Base-by-base conservation (phyloP, 129 eudicot genomes). In the Saussurea involucrata region DNA sequence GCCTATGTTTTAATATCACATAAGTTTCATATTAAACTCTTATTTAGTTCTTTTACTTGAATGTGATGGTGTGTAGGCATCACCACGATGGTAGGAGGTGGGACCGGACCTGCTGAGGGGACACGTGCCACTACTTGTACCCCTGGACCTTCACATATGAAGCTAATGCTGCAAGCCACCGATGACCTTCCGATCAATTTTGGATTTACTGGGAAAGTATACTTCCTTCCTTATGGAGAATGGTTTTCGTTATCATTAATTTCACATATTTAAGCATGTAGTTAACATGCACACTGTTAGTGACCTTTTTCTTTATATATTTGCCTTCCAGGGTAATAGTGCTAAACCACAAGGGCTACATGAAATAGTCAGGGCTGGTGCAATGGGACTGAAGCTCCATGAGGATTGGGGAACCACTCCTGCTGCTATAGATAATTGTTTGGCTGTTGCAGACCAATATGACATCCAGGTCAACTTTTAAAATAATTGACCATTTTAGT, bases 321-420 rank as follows among this genome's bases (percentile, higher is more conserved):
- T 13, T 71, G 46, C 34, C 2, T 70, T 74, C 33, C 72, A 95
- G 99, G 99, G 97, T 40, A 95, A 95, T 79, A 86, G 86, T 42
- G 74, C 97, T 72, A 95, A 88, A 85, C 92, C 88, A 32, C 96
- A 89, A 73, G 99, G 97, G 72, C 85, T 95, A 15, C 96, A 86
- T 85, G 99, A 95, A 79, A 89, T 95, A 49, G 66, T 95, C 24
- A 87, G 82, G 81, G 96, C 99, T 76, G 99, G 99, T 53, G 99
- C 99, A 78, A 91, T 95, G 97, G 99, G 99, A 73, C 83, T 95
- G 86, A 95, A 95, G 86, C 92, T 95, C 80, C 99, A 95, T 70
- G 99, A 95, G 86, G 99, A 95, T 77, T 95, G 99, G 99, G 99
- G 99, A 82, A 86, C 96, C 64, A 95, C 99, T 76, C 96, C 97